Evolutionary conservation across 208 protist genomes (phyloP), one percentile per base, ranked within the genome.

Genomic region (Trypanosomatidae sp.): DNA sequence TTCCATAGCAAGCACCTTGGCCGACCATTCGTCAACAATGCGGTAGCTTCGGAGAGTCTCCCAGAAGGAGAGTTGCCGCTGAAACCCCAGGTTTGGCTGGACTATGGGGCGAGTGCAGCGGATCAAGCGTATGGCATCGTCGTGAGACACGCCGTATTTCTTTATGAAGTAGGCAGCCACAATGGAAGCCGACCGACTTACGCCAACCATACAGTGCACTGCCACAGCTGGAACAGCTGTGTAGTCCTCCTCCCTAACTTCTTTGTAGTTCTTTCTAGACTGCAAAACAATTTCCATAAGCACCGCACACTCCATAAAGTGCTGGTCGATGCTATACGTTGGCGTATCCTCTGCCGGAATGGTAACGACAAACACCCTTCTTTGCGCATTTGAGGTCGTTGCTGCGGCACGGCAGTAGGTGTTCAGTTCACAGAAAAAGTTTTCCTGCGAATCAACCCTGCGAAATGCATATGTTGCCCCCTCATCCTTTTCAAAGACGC

Each of bases 131-230:
- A 97, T 71, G 1, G 91, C 82, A 3, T 89, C 87, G 71, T 91
- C 81, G 10, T 73, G 78, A 7, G 82, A 83, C 19, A 89, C 79
- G 0, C 64, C 53, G 13, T 72, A 81, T 25, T 81, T 84, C 66
- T 92, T 93, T 85, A 98, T 97, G 8, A 97, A 55, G 74, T 96
- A 98, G 3, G 95, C 95, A 15, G 79, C 71, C 3, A 96, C 90
- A 53, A 96, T 73, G n/a, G 91, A 75, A 13, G 87, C 90, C 12
- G 90, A 96, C 41, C 95, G 74, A 72, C 88, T 95, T 36, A 97
- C 92, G 25, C 95, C 95, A 33, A 93, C 87, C 81, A 95, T 84
- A 79, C 95, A 98, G 73, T 97, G 87, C 13, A 93, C 91, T 28
- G 77, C 79, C 12, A 96, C 87, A 12, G 73, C 73, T 13, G 82